These are phyloP conservation scores for Lichtheimia ramosa DNA, from an alignment of 371 early-diverging fungal species.

Conservation along the genomic window DNA sequence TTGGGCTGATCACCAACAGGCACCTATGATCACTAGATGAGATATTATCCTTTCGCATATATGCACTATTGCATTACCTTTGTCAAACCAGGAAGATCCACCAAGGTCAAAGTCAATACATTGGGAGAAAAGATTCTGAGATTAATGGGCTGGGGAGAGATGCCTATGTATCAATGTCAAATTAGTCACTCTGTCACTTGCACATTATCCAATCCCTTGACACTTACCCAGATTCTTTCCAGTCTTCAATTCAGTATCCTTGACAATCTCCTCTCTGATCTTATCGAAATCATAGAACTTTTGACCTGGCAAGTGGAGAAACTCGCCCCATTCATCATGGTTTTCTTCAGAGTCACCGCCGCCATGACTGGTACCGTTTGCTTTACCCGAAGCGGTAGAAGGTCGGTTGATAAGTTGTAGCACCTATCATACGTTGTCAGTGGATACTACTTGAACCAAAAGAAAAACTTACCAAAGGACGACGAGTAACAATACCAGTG, in stretches of 20 bases:
- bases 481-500: conserved; percentile 93
- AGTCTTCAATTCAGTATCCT: conserved; percentile 92
- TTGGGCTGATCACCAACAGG: conserved; percentile 99
- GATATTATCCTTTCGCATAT: background rate
- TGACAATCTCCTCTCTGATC: conserved; percentile 92
- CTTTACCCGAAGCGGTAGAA: conserved; percentile 19
- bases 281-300: conserved; percentile 92
- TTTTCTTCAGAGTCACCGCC: conserved; percentile 45
- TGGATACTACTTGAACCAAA: background rate
- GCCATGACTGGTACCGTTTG: conserved; percentile 13
- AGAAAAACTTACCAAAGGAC: conserved; percentile 75
- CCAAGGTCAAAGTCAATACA: conserved; percentile 95
- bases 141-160: conserved; percentile 95
- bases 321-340: conserved; percentile 95
- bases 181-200: background rate
- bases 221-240: conserved; percentile 81
- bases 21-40: conserved; percentile 43
- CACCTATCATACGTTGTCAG: conserved; percentile 44
- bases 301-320: conserved; percentile 91
- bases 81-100: conserved; percentile 98
- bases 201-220: background rate
- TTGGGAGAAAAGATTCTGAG: conserved; percentile 94
- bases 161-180: conserved; percentile 43
- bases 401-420: conserved; percentile 96
- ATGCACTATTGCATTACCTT: conserved; percentile 58